Evolutionary conservation across 495 filamentous ascomycete species (phyloP).

Genomic region (Aspergillus cavernicola): DNA sequence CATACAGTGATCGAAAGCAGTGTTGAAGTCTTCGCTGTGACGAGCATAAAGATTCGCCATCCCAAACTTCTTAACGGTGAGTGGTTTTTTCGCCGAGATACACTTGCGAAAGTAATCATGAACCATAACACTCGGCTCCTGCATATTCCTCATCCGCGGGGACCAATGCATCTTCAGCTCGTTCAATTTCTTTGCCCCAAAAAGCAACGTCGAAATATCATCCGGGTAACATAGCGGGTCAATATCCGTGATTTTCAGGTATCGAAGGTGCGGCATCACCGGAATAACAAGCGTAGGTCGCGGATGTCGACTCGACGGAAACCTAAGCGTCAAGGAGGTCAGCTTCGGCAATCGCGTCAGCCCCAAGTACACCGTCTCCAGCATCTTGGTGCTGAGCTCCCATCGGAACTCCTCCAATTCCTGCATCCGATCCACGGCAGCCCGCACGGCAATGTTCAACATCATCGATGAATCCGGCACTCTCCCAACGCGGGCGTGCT

Average conservation of each 20-base stretch:
- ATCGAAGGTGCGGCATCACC: slow-evolving; percentile 51
- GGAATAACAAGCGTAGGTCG: slow-evolving; percentile 57
- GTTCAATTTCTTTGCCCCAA: slow-evolving; percentile 48
- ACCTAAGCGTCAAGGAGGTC: slow-evolving; percentile 53
- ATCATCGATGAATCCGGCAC: slow-evolving; percentile 63
- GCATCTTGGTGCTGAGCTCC: slow-evolving; percentile 61
- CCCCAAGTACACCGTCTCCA: slow-evolving; percentile 56
- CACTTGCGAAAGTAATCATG: slow-evolving; percentile 56
- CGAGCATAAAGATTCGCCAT: slow-evolving; percentile 57
- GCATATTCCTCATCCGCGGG: slow-evolving; percentile 56
- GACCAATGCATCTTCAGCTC: slow-evolving; percentile 58
- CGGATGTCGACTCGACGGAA: slow-evolving; percentile 53
- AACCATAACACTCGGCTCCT: slow-evolving; percentile 53
- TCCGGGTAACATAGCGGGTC: slow-evolving; percentile 65
- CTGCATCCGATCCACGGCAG: slow-evolving; percentile 56
- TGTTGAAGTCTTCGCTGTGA: slow-evolving; percentile 42
- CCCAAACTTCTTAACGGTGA: slow-evolving; percentile 46
- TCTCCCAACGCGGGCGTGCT: slow-evolving; percentile 52
- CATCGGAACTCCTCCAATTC: slow-evolving; percentile 56
- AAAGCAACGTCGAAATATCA: slow-evolving; percentile 55
- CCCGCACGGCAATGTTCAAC: slow-evolving; percentile 56
- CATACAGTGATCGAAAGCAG: slow-evolving; percentile 35
- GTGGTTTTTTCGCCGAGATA: slow-evolving; percentile 37
- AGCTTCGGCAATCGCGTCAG: slow-evolving; percentile 46
- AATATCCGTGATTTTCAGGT: slow-evolving; percentile 53